Conservation (phyloP, 1,284 basidiomycete species). For the Sanghuangporus baumii region DNA sequence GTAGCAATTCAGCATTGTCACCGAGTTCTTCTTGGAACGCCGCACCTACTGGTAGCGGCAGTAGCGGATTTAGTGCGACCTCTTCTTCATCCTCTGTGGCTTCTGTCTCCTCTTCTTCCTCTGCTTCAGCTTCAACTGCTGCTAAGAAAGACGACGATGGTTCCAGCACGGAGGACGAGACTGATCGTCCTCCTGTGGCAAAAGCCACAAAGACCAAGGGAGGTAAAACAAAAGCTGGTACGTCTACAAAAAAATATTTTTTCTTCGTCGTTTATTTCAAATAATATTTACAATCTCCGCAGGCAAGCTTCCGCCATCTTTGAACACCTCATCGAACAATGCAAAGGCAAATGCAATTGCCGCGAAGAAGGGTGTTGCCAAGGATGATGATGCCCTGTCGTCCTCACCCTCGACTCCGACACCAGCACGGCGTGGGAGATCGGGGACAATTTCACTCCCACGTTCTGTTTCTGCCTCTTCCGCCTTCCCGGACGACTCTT, state of each 20-base stretch:
- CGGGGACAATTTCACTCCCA: conserved; percentile 9
- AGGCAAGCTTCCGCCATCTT: not conserved
- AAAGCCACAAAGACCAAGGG: not conserved
- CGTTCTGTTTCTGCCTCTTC: conserved; percentile 7
- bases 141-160: not conserved
- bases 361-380: not conserved
- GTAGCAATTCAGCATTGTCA: too few species aligned
- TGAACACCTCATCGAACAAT: not conserved
- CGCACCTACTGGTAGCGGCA: not conserved
- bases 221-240: not conserved
- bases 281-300: not conserved
- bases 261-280: not conserved
- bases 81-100: not conserved
- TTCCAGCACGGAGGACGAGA: conserved; percentile 12
- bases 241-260: not conserved
- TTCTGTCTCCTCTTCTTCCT: not conserved
- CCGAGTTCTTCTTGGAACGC: not conserved
- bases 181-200: not conserved
- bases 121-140: not conserved
- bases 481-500: not conserved
- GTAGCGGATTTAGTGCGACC: not conserved
- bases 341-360: not conserved
- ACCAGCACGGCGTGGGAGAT: conserved; percentile 2
- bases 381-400: not conserved
- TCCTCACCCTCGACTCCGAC: conserved; percentile 2